A percentile compares a stretch with the other conserved stretches of the same genome.
These are phyloP conservation scores for Candida morakotiae DNA, from an alignment of 805 yeast genomes.

Conservation along the genomic window DNA sequence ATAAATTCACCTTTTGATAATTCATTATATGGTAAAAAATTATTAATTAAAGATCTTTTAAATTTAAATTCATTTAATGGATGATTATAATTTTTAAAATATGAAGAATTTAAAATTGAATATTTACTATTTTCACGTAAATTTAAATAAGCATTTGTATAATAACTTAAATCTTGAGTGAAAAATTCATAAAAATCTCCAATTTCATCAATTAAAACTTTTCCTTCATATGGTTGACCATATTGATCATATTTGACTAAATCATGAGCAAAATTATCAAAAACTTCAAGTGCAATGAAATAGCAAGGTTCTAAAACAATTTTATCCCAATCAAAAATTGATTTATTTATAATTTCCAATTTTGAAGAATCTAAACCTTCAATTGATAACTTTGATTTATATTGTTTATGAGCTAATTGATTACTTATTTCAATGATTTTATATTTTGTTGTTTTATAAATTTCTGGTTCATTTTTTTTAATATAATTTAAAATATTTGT, in stretches of 20 bases:
- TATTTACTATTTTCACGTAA: constrained; percentile 46
- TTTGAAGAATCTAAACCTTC: constrained; percentile 50
- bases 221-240: constrained; percentile 70
- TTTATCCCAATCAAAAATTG: constrained; percentile 71
- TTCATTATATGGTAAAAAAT: constrained; percentile 62
- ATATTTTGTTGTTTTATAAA: constrained; percentile 65
- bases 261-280: constrained; percentile 83
- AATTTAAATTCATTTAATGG: constrained; percentile 54
- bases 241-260: constrained; percentile 73
- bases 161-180: constrained; percentile 55
- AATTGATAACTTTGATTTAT: constrained; percentile 25
- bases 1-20: constrained; percentile 72
- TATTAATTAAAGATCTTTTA: constrained; percentile 41
- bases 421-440: constrained; percentile 69
- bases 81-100: constrained; percentile 40
- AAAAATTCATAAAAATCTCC: constrained; percentile 77
- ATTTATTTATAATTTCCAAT: constrained; percentile 65
- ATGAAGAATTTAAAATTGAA: constrained; percentile 29
- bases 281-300: constrained; percentile 75
- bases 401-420: constrained; percentile 57
- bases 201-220: constrained; percentile 65
- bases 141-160: constrained; percentile 52
- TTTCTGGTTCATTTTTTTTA: constrained; percentile 60
- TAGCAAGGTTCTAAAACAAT: constrained; percentile 63
- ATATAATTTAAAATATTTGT: constrained; percentile 64